Evolutionary conservation across 2,329 filamentous ascomycete genomes (phyloP).

Genomic region (Helminthosporium solani): DNA sequence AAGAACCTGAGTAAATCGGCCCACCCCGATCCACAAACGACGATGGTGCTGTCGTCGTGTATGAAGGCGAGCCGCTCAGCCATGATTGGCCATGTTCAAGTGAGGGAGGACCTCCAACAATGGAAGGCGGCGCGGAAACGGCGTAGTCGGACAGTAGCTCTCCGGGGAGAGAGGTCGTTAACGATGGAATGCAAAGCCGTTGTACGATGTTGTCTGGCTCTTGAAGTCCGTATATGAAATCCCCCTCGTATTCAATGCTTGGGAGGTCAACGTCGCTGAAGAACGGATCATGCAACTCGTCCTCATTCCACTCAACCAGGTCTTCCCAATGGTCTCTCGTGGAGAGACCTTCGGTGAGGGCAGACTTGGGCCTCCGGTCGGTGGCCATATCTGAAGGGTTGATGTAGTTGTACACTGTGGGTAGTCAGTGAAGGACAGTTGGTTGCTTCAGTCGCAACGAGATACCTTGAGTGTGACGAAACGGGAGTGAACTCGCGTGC

Average conservation of each 20-base stretch:
- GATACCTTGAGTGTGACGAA: not conserved
- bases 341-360: slow-evolving; percentile 16
- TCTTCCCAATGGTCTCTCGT: slow-evolving; percentile 31
- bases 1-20: slow-evolving; percentile 21
- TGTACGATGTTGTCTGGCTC: slow-evolving; percentile 24
- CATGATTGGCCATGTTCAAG: slow-evolving; percentile 23
- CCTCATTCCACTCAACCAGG: slow-evolving; percentile 31
- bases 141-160: slow-evolving; percentile 27
- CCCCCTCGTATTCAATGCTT: slow-evolving; percentile 4
- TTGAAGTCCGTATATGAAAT: slow-evolving; percentile 13
- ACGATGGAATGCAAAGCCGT: slow-evolving; percentile 21
- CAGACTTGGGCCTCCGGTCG: slow-evolving; percentile 17
- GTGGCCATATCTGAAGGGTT: slow-evolving; percentile 6
- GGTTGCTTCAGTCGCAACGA: not conserved
- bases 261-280: slow-evolving; percentile 24
- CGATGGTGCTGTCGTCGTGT: slow-evolving; percentile 29
- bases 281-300: slow-evolving; percentile 27
- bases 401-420: not conserved
- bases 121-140: slow-evolving; percentile 31
- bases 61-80: slow-evolving; percentile 24
- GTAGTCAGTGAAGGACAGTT: too few species aligned
- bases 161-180: slow-evolving; percentile 26
- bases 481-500: too few species aligned
- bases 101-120: slow-evolving; percentile 27
- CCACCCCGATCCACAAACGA: slow-evolving; percentile 23